Conservation (phyloP, 805 yeast species). For the Tetrapisispora iriomotensis region DNA sequence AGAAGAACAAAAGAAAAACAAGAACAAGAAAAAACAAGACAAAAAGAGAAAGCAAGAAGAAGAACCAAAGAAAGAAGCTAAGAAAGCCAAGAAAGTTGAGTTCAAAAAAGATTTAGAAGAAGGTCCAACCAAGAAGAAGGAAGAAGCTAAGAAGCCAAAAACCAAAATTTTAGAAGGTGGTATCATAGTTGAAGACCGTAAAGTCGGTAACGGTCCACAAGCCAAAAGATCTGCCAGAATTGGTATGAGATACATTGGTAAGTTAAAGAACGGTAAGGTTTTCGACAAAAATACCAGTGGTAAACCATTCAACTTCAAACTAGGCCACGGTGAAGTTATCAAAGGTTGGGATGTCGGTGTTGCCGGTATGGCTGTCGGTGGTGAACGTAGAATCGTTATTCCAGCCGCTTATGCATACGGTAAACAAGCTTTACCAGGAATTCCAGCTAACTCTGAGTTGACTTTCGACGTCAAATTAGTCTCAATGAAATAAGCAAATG, state of each 20-base stretch:
- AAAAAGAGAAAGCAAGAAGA: constrained; percentile 27
- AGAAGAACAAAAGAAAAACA: constrained; percentile 36
- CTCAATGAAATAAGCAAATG: constrained; percentile 55
- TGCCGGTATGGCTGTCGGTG: constrained; percentile 97
- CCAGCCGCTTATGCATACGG: constrained; percentile 98
- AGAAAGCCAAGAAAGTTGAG: constrained; percentile 66
- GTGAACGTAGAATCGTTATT: constrained; percentile 94
- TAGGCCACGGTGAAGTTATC: constrained; percentile 97
- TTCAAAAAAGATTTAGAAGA: constrained; percentile 87
- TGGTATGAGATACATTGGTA: constrained; percentile 96
- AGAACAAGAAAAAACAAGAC: constrained; percentile 27
- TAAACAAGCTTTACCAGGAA: constrained; percentile 85
- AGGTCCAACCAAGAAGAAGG: constrained; percentile 63
- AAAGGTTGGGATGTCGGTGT: constrained; percentile 99
- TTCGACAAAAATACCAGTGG: constrained; percentile 97
- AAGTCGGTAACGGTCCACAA: constrained; percentile 74
- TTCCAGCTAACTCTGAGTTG: constrained; percentile 94
- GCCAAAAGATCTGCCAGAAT: constrained; percentile 87
- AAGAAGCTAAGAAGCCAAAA: constrained; percentile 37
- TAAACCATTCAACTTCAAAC: constrained; percentile 82
- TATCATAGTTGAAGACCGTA: constrained; percentile 86
- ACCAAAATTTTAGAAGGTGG: constrained; percentile 86
- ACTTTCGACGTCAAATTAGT: constrained; percentile 94
- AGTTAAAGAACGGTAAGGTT: constrained; percentile 89
- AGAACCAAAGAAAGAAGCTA: constrained; percentile 26